These are phyloP conservation scores for Physcomitrellopsis africana DNA, from an alignment of 225 moss, liverwort and hornwort genomes.

Conservation along the genomic window DNA sequence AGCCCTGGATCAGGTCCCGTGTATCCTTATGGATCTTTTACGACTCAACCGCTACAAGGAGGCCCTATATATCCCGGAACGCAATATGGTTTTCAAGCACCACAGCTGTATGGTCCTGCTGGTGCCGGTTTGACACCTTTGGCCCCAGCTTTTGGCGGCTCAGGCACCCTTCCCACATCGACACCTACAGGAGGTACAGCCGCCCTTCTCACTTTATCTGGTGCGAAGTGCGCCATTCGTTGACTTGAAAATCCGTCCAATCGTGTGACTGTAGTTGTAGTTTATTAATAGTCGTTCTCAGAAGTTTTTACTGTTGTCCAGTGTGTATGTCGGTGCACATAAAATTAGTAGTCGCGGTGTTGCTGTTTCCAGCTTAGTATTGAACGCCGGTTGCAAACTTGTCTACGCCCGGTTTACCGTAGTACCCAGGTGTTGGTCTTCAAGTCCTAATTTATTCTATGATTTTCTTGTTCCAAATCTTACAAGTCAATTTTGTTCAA, in stretches of 20 bases:
- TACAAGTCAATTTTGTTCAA: conserved; percentile 29
- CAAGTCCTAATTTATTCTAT: conserved; percentile 32
- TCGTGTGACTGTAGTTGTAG: conserved; percentile 4
- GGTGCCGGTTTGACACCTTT: conserved; percentile 76
- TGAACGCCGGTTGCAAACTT: not conserved
- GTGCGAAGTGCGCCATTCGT: not conserved
- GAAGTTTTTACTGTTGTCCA: conserved; percentile 1
- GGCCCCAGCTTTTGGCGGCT: conserved; percentile 81
- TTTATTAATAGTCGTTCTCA: not conserved
- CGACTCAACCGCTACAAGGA: conserved; percentile 91
- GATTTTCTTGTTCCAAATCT: conserved; percentile 17
- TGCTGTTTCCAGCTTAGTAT: conserved; percentile 20
- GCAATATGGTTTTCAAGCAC: conserved; percentile 81
- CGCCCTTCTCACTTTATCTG: conserved; percentile 21
- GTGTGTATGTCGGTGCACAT: not conserved
- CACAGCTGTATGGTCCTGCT: conserved; percentile 78
- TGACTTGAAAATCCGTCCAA: not conserved
- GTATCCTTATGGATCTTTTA: conserved; percentile 83
- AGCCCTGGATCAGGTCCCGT: conserved; percentile 88
- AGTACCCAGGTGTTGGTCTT: conserved; percentile 20
- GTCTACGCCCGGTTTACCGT: not conserved
- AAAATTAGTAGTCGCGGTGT: not conserved
- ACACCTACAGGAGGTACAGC: conserved; percentile 80
- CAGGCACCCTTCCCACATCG: conserved; percentile 76
- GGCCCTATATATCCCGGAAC: conserved; percentile 89